These are phyloP conservation scores for Butyriboletus loyo DNA, from an alignment of 768 basidiomycete species.

Conservation along the genomic window DNA sequence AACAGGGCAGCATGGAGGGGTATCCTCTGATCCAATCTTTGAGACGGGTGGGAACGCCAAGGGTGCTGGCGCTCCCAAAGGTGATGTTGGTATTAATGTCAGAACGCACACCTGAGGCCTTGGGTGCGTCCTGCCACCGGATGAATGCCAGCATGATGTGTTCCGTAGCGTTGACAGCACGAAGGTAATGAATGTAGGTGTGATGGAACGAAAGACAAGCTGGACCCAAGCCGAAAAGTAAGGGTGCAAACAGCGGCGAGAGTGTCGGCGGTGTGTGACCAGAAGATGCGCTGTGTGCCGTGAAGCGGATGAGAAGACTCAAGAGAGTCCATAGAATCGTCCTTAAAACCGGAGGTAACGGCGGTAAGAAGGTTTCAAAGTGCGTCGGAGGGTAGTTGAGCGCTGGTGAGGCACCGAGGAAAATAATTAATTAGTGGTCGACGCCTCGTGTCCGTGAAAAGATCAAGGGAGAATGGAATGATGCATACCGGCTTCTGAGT, in stretches of 20 bases:
- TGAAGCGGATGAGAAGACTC: slow-evolving; percentile 76
- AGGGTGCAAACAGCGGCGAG: slow-evolving; percentile 84
- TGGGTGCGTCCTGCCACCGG: slow-evolving; percentile 69
- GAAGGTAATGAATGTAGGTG: slow-evolving; percentile 70
- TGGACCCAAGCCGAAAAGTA: slow-evolving; percentile 78
- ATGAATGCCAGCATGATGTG: slow-evolving; percentile 91
- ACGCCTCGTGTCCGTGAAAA: slow-evolving; percentile 25
- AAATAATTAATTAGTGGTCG: slow-evolving; percentile 17
- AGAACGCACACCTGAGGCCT: slow-evolving; percentile 26
- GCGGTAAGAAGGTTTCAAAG: slow-evolving; percentile 65
- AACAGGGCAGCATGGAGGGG: slow-evolving; percentile 69
- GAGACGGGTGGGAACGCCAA: slow-evolving; percentile 79
- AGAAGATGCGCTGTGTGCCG: slow-evolving; percentile 78
- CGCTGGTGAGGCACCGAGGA: slow-evolving; percentile 33
- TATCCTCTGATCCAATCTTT: slow-evolving; percentile 92
- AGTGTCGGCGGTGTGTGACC: slow-evolving; percentile 91
- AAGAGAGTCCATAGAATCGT: slow-evolving; percentile 67
- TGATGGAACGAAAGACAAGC: slow-evolving; percentile 50
- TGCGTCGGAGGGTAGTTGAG: slow-evolving; percentile 67
- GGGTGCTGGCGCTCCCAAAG: slow-evolving; percentile 51
- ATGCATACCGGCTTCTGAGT: slow-evolving; percentile 73
- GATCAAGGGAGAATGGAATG: slow-evolving; percentile 18
- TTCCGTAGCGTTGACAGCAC: slow-evolving; percentile 83
- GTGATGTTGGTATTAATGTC: slow-evolving; percentile 33
- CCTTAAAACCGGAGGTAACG: slow-evolving; percentile 51